Percentiles rank a stretch among this genome's conserved stretches.
phyloP scores from a whole-genome alignment of 1,284 basidiomycete species.

The Grifola frondosa region DNA sequence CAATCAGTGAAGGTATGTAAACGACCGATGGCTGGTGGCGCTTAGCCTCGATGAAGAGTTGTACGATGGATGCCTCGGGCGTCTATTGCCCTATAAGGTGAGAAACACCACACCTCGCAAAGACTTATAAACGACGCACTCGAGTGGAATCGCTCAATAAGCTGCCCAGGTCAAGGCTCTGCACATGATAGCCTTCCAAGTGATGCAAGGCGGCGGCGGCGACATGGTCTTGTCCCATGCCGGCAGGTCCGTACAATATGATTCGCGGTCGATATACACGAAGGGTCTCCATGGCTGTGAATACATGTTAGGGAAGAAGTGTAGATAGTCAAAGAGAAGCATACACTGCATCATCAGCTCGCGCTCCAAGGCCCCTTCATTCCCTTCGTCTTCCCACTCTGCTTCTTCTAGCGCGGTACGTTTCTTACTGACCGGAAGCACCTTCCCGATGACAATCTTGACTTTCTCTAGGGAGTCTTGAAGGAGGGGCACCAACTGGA shows the following conservation, averaged over 20 bases:
- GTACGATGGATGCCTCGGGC: slow-evolving; percentile 89
- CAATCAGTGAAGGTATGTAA: slow-evolving; percentile 87
- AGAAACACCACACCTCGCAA: neutral
- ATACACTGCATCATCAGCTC: slow-evolving; percentile 86
- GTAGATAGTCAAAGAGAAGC: slow-evolving; percentile 24
- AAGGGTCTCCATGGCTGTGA: slow-evolving; percentile 84
- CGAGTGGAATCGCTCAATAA: slow-evolving; percentile 89
- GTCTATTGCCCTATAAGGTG: slow-evolving; percentile 49
- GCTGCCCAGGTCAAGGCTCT: slow-evolving; percentile 88
- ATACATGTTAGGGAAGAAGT: slow-evolving; percentile 10
- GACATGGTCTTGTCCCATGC: slow-evolving; percentile 91
- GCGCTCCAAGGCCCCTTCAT: slow-evolving; percentile 74
- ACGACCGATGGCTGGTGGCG: slow-evolving; percentile 95
- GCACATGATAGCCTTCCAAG: slow-evolving; percentile 94
- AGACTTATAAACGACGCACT: slow-evolving; percentile 47
- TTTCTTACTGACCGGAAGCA: slow-evolving; percentile 74
- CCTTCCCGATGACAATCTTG: slow-evolving; percentile 66
- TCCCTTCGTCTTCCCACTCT: slow-evolving; percentile 80
- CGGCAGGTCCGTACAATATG: slow-evolving; percentile 77
- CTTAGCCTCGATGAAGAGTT: slow-evolving; percentile 97
- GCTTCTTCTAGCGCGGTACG: slow-evolving; percentile 90
- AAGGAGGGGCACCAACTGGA: slow-evolving; percentile 85
- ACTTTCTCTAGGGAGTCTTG: slow-evolving; percentile 67
- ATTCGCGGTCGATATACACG: slow-evolving; percentile 91
- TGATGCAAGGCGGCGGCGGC: slow-evolving; percentile 92